A percentile compares a stretch with the other conserved stretches of the same genome.
These are phyloP conservation scores for Stramenopiles sp. DNA, from an alignment of 352 stramenopile genomes.

Conservation along the genomic window DNA sequence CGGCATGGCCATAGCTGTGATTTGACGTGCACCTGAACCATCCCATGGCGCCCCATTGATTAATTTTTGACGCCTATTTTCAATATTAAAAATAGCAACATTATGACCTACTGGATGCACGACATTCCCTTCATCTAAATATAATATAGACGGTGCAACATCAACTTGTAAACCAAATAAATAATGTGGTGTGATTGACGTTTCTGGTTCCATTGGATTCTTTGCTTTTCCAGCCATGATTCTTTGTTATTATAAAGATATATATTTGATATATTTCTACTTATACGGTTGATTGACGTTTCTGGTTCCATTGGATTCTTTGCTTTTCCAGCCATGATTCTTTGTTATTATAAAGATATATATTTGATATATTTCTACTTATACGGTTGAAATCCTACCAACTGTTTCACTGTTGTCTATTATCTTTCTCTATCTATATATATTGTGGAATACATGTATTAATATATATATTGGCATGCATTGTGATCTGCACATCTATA, in stretches of 20 bases:
- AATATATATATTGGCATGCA: too few relatives aligned
- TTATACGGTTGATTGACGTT: background rate
- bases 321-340: background rate
- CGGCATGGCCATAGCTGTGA: background rate
- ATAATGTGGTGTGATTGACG: background rate
- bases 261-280: background rate
- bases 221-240: background rate
- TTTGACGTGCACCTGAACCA: background rate
- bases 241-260: background rate
- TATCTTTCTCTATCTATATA: too few relatives aligned
- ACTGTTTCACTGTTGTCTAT: too few relatives aligned
- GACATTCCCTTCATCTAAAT: conserved; percentile 52
- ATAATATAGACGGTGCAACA: conserved; percentile 27
- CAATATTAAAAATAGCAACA: conserved; percentile 57
- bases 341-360: too few relatives aligned
- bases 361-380: too few relatives aligned
- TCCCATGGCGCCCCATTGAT: conserved; percentile 36
- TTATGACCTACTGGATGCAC: conserved; percentile 64
- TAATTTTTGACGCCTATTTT: conserved; percentile 66
- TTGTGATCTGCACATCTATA: too few relatives aligned
- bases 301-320: background rate
- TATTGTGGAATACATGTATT: too few relatives aligned
- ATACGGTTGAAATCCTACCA: too few relatives aligned
- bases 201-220: background rate
- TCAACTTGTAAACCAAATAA: background rate